Percentiles rank a stretch among this genome's conserved stretches.
Evolutionary conservation across 2,329 filamentous ascomycete species (phyloP).

Genomic region (Ophiostoma sp.): DNA sequence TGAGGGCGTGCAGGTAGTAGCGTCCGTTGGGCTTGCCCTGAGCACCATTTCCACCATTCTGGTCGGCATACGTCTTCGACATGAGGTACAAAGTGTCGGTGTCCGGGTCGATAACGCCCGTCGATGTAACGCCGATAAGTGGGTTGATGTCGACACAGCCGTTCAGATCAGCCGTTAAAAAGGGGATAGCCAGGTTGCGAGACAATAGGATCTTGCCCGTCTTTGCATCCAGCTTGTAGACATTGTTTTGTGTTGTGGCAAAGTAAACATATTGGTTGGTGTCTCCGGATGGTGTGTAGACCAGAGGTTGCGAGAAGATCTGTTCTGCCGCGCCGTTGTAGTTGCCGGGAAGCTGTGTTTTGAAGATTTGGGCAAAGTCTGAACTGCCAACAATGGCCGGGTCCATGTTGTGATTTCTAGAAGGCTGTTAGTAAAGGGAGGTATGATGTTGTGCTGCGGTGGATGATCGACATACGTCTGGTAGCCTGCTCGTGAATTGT

Average conservation of each 20-base stretch:
- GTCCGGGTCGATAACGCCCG: slow-evolving; percentile 52
- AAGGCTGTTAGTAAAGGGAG: slow-evolving; percentile 11
- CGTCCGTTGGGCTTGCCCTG: slow-evolving; percentile 46
- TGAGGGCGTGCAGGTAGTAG: slow-evolving; percentile 48
- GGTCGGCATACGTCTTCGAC: slow-evolving; percentile 49
- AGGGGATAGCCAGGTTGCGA: slow-evolving; percentile 48
- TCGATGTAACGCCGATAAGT: slow-evolving; percentile 49
- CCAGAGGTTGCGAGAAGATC: slow-evolving; percentile 52
- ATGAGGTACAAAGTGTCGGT: slow-evolving; percentile 53
- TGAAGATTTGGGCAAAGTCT: slow-evolving; percentile 58
- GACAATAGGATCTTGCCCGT: slow-evolving; percentile 45
- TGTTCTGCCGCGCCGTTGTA: slow-evolving; percentile 53
- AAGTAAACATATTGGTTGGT: slow-evolving; percentile 50
- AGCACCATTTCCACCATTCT: slow-evolving; percentile 36
- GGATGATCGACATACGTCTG: slow-evolving; percentile 43
- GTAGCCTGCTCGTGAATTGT: slow-evolving; percentile 55
- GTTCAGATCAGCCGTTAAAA: slow-evolving; percentile 47
- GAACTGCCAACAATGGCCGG: slow-evolving; percentile 56
- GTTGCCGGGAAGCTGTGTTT: slow-evolving; percentile 51
- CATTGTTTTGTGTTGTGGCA: slow-evolving; percentile 52
- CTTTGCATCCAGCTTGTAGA: slow-evolving; percentile 51
- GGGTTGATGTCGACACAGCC: slow-evolving; percentile 52
- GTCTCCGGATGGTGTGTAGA: slow-evolving; percentile 44
- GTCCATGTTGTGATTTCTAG: slow-evolving; percentile 62
- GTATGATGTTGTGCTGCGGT: background rate